phyloP scores from a whole-genome alignment of 768 basidiomycete genomes.

The Lepiota subincarnata region DNA sequence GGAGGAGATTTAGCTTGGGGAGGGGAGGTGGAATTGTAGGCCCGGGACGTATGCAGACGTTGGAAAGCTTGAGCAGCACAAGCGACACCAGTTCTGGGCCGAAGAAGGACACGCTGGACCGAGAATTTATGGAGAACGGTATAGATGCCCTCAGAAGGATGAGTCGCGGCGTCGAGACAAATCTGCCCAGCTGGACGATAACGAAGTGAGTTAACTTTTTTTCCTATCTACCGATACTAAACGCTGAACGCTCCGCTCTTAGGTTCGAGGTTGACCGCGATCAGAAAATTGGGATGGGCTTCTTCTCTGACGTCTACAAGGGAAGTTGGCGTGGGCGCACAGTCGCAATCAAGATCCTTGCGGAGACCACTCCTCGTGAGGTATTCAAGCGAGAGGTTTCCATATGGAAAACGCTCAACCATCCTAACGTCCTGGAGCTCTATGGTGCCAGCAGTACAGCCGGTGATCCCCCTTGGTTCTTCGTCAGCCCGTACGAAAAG shows the following conservation, averaged over 20 bases:
- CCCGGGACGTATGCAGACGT: slow-evolving; percentile 19
- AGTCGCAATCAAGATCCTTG: slow-evolving; percentile 73
- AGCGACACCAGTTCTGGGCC: slow-evolving; percentile 10
- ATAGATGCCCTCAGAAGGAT: slow-evolving; percentile 68
- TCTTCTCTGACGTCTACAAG: slow-evolving; percentile 76
- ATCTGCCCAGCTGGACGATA: slow-evolving; percentile 73
- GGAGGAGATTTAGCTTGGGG: slow-evolving; percentile 17
- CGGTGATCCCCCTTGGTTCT: slow-evolving; percentile 67
- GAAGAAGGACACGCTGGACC: slow-evolving; percentile 43
- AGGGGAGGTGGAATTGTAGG: slow-evolving; percentile 5
- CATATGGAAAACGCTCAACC: slow-evolving; percentile 68
- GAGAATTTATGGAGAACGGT: slow-evolving; percentile 67
- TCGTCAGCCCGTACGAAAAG: slow-evolving; percentile 70
- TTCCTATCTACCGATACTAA: background rate
- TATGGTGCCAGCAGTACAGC: slow-evolving; percentile 74
- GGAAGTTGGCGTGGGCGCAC: slow-evolving; percentile 64
- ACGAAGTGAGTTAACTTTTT: slow-evolving; percentile 28
- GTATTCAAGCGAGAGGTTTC: slow-evolving; percentile 70
- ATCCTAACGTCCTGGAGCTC: slow-evolving; percentile 70
- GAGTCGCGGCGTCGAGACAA: slow-evolving; percentile 37
- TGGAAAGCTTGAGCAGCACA: slow-evolving; percentile 20
- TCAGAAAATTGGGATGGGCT: slow-evolving; percentile 65
- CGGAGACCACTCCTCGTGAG: slow-evolving; percentile 52
- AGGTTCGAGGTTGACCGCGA: slow-evolving; percentile 62
- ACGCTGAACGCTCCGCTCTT: background rate